Conservation (phyloP, 352 stramenopile genomes). For the Globisporangium orthogonon region DNA sequence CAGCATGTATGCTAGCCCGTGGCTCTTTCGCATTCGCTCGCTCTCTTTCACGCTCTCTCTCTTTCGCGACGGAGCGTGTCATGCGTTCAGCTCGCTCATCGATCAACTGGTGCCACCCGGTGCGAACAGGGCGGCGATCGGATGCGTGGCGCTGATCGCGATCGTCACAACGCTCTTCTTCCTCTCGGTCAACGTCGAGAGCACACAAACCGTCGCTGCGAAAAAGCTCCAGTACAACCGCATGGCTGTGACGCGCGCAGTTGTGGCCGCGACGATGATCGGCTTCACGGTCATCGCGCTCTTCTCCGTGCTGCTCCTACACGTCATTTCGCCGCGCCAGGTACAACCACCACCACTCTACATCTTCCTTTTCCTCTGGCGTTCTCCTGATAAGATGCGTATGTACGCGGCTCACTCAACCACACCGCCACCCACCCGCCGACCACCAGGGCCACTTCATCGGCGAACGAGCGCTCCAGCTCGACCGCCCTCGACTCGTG, state of each 20-base stretch:
- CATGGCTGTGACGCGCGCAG: constrained; percentile 24
- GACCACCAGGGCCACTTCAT: constrained; percentile 22
- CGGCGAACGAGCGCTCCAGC: constrained; percentile 10
- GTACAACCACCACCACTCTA: constrained; percentile 2
- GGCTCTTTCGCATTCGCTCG: too few relatives aligned
- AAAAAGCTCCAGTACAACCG: constrained; percentile 28
- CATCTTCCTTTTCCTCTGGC: too few relatives aligned
- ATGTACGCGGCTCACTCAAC: background rate
- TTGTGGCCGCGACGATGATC: constrained; percentile 30
- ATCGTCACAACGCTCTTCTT: constrained; percentile 30
- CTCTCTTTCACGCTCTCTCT: background rate
- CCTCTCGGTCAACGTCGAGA: constrained; percentile 25
- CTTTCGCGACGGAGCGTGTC: background rate
- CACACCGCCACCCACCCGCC: too few relatives aligned
- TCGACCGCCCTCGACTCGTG: constrained; percentile 13
- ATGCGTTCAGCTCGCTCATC: too few relatives aligned
- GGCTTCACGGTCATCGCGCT: constrained; percentile 27
- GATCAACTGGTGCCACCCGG: too few relatives aligned
- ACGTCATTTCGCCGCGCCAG: constrained; percentile 27
- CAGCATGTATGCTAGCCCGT: constrained; percentile 7
- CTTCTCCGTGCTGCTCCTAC: constrained; percentile 27
- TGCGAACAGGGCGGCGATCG: constrained; percentile 18
- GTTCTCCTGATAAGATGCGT: background rate
- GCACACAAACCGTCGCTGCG: background rate
- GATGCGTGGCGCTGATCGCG: constrained; percentile 18